Conservation (phyloP, 2,329 filamentous ascomycete genomes). For the Claviceps capensis region DNA sequence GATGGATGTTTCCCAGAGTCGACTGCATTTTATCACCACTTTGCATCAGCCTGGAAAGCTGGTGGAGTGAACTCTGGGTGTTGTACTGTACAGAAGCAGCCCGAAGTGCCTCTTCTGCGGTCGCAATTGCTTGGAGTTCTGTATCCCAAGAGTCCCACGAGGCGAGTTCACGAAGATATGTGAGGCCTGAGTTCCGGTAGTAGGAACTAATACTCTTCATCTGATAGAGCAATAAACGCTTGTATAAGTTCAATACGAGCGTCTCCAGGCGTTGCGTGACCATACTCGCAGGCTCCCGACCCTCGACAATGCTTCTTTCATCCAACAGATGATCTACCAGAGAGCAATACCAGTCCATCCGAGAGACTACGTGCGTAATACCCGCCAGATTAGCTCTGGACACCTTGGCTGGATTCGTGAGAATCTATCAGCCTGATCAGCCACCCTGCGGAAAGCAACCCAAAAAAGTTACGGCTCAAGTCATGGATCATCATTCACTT, state of each 20-base stretch:
- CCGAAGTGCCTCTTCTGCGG: constrained; percentile 5
- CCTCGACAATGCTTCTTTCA: constrained; percentile 6
- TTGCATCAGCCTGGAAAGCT: constrained; percentile 6
- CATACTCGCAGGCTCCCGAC: constrained; percentile 3
- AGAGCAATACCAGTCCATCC: constrained; percentile 7
- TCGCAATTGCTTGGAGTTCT: constrained; percentile 4
- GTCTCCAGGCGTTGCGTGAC: constrained; percentile 5
- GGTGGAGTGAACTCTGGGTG: constrained; percentile 5
- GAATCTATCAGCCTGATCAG: constrained; percentile 4
- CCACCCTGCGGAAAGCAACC: not conserved
- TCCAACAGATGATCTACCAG: constrained; percentile 6
- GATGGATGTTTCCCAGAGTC: constrained; percentile 6
- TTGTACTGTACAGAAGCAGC: constrained; percentile 7
- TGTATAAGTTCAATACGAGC: constrained; percentile 6
- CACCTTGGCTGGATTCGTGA: constrained; percentile 6
- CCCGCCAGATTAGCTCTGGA: constrained; percentile 5
- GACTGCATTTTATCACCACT: constrained; percentile 7
- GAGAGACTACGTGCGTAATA: constrained; percentile 7
- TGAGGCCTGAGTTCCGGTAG: constrained; percentile 5
- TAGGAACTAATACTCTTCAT: constrained; percentile 8
- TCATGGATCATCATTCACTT: not conserved
- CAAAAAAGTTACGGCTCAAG: not conserved
- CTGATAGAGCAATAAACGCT: constrained; percentile 6
- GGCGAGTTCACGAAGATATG: constrained; percentile 6
- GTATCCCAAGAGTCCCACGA: constrained; percentile 5